phyloP scores from a whole-genome alignment of 2,329 filamentous ascomycete genomes.

The Neurospora sp. region DNA sequence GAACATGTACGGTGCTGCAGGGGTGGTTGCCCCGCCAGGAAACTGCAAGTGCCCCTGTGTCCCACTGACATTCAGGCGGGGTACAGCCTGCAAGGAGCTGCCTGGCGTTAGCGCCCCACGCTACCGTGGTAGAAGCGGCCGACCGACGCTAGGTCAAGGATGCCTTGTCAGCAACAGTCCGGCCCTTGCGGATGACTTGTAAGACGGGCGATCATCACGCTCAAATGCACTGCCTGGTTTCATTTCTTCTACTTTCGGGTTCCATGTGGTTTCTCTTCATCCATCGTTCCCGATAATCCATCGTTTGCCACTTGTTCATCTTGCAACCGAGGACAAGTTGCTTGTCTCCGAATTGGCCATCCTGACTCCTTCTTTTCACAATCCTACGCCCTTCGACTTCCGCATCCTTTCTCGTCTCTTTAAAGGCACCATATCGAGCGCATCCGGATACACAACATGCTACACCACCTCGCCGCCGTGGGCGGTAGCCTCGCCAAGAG shows the following conservation, averaged over 20 bases:
- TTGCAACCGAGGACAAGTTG: neutral
- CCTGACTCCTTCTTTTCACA: neutral
- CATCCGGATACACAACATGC: conserved; percentile 2
- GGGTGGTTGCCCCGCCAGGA: neutral
- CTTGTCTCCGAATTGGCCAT: neutral
- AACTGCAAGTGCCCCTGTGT: neutral
- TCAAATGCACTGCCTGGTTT: neutral
- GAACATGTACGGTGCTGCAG: neutral
- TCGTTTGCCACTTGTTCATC: neutral
- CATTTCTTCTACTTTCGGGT: neutral
- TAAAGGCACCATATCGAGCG: neutral
- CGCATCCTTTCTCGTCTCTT: neutral
- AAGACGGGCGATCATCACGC: neutral
- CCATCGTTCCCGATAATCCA: neutral
- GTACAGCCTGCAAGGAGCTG: neutral
- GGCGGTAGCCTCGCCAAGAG: conserved; percentile 10
- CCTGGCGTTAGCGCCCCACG: neutral
- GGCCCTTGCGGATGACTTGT: neutral
- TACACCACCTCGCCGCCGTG: conserved; percentile 1
- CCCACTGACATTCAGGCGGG: neutral
- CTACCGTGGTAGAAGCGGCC: neutral
- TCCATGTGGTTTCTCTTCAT: neutral
- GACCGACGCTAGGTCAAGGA: neutral
- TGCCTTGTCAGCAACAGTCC: neutral
- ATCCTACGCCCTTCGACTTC: neutral